Base-by-base conservation (phyloP, 192 early-diverging fungal genomes). In the Powellomyces hirtus region DNA sequence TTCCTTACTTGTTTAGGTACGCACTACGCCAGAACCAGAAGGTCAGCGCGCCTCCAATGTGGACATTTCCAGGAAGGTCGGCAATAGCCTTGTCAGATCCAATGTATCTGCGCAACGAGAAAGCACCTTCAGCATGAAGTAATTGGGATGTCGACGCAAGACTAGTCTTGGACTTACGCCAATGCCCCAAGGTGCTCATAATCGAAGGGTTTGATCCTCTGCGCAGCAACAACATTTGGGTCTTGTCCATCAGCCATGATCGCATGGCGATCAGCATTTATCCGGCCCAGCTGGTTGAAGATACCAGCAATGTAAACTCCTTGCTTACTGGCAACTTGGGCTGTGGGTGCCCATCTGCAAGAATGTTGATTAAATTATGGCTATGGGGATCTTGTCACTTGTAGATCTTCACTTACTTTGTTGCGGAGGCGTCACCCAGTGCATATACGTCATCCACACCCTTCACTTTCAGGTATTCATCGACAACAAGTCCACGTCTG, bases 11-110 rank as follows among this genome's bases (percentile, higher is more conserved):
- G 76, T 70, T 77, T 2, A 84, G 64, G 58, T 84, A 85, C 1
- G 75, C 84, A 49, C 65, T 70, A 31, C 79, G 14, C 84, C 84
- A 85, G 64, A 84, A 84, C 34, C 59, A 78, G 74, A 66, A 81
- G 5, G 84, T 85, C 51, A 81, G 29, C 16, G 65, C 62, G 34
- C 84, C 84, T 14, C 76, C 74, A 30, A 81, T 40, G 31, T 81
- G 81, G 26, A 85, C 64, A 37, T 71, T 71, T 14, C 66, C 71
- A 16, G 93, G 95, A n/a, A 97, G 71, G 62, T 98, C 94, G 3
- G 94, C 94, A 78, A 97, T 94, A 37, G 94, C 95, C 77, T 90
- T 88, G 66, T 98, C 95, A n/a, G 85, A 84, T 10, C 94, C 93
- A 80, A 97, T 90, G 73, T 97, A 96, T 16, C 75, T 74, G 40